Conservation (phyloP, 371 early-diverging fungal genomes). For the Mucor indicus region DNA sequence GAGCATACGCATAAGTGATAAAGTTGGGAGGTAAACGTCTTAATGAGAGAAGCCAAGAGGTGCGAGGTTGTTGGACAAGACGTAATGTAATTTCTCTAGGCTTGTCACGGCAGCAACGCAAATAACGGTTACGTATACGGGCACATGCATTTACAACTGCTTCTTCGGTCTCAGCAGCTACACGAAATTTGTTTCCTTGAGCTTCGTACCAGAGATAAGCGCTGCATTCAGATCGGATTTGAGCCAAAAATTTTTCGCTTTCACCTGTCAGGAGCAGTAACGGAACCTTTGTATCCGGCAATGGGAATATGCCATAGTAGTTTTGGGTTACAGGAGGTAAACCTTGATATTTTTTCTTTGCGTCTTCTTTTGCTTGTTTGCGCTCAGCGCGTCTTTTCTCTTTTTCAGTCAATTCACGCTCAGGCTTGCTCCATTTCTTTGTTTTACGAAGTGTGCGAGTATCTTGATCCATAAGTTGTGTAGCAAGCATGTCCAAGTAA, state of each 20-base stretch:
- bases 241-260: slow-evolving; percentile 30
- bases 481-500: slow-evolving; percentile 17
- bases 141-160: slow-evolving; percentile 17
- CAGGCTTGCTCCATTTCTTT: slow-evolving; percentile 43
- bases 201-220: slow-evolving; percentile 31
- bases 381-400: slow-evolving; percentile 30
- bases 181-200: slow-evolving; percentile 2
- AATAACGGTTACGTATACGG: slow-evolving; percentile 43
- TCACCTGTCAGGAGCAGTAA: slow-evolving; percentile 25
- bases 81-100: slow-evolving; percentile 6
- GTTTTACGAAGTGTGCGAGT: slow-evolving; percentile 16
- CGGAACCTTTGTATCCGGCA: slow-evolving; percentile 24
- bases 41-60: slow-evolving; percentile 12
- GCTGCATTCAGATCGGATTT: slow-evolving; percentile 37
- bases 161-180: slow-evolving; percentile 19
- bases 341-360: slow-evolving; percentile 32
- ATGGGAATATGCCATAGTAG: slow-evolving; percentile 20
- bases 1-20: slow-evolving; percentile 9
- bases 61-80: slow-evolving; percentile 30
- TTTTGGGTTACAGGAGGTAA: slow-evolving; percentile 20
- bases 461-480: slow-evolving; percentile 3
- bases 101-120: slow-evolving; percentile 21
- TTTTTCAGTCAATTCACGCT: slow-evolving; percentile 35
- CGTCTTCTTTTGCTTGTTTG: slow-evolving; percentile 13
- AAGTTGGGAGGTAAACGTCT: slow-evolving; percentile 21